Evolutionary conservation across 1,284 basidiomycete species (phyloP), one percentile per base, ranked within the genome.

Genomic region (Cryptococcus sp.): DNA sequence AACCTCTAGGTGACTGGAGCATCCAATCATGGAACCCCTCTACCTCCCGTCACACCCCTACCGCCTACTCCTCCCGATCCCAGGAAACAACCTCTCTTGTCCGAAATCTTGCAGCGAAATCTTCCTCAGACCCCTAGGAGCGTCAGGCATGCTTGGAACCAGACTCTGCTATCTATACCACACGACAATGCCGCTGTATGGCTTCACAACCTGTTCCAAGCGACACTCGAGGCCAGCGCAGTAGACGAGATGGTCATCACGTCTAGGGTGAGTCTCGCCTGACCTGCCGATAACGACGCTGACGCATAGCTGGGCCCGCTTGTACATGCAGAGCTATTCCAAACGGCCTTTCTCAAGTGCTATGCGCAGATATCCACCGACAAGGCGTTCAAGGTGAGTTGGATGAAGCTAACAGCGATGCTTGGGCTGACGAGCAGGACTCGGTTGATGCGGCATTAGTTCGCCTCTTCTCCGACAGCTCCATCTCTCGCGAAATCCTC

Each of bases 271-370:
- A 41, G 65, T 52, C 2, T 31, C 14, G 9, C 14, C 7, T 7
- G 28, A 31, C 14, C 16, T 21, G 10, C 14, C 14, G 1, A 4
- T 2, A 24, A 23, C 19, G n/a, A 41, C 18, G 9, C 2, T 14
- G 18, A 22, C 43, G 11, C 9, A 16, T 25, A 68, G 65, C 57
- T 68, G 16, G 63, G 62, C 5, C 46, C 49, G 4, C 41, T 55
- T 12, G 51, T 68, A 12, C 59, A 68, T 46, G 51, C 41, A 28
- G 63, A 63, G 11, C 42, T 68, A 4, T 68, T 68, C 43, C 63
- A 60, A 21, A 63, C 62, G 1, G 60, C 65, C 4, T 68, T 68
- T 38, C 22, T 62, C 25, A 56, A 59, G 32, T 66, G 65, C 42
- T 68, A 65, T 28, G 32, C 39, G 7, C 55, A 54, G n/a, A 50